These are phyloP conservation scores for Podospora pseudoanserina DNA, from an alignment of 495 filamentous ascomycete genomes.

Conservation along the genomic window DNA sequence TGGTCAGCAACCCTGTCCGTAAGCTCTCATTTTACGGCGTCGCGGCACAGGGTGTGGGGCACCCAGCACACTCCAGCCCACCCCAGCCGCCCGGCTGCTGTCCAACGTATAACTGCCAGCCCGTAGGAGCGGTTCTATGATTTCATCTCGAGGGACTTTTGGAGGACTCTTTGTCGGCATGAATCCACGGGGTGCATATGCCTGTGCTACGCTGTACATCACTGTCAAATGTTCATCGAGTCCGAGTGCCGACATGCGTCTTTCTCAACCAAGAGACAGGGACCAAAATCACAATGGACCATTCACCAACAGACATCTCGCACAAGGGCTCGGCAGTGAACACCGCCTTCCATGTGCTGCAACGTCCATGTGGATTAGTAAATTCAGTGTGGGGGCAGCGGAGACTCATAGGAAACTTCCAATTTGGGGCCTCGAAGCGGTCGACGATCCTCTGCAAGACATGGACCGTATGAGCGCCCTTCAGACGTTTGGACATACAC, in stretches of 20 bases:
- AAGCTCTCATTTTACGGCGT: constrained; percentile 28
- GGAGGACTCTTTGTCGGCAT: background rate
- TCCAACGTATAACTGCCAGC: constrained; percentile 5
- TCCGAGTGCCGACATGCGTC: background rate
- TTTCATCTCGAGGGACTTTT: background rate
- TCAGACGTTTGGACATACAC: background rate
- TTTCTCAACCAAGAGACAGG: background rate
- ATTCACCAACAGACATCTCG: background rate
- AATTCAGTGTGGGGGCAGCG: background rate
- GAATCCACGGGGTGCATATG: background rate
- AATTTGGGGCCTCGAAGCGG: background rate
- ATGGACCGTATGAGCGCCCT: background rate
- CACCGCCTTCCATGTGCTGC: background rate
- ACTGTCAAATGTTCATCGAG: background rate
- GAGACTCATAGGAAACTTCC: background rate
- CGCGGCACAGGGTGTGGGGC: constrained; percentile 25
- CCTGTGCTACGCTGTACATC: background rate
- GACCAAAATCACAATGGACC: background rate
- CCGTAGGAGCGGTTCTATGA: background rate
- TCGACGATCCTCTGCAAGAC: constrained; percentile 5
- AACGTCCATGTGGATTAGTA: background rate
- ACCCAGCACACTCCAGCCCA: background rate
- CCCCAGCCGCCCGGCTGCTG: background rate
- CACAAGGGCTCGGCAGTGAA: background rate
- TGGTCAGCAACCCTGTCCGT: constrained; percentile 25